A percentile compares a stretch with the other conserved stretches of the same genome.
These are phyloP conservation scores for Puccinia novopanici DNA, from an alignment of 1,284 basidiomycete species.

Conservation along the genomic window DNA sequence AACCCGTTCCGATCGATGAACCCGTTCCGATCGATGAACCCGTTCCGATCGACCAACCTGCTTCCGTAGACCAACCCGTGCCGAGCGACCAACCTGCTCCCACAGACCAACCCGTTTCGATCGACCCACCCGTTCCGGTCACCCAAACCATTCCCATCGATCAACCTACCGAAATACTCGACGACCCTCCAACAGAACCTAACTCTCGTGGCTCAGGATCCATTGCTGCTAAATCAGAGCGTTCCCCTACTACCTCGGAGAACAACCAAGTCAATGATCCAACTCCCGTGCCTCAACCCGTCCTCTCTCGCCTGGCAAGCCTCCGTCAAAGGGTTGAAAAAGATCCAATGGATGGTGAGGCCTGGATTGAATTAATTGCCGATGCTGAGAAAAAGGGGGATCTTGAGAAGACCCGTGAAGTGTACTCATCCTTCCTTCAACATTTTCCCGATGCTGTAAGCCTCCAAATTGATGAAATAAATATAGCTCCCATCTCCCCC, in stretches of 20 bases:
- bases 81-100: too few relatives aligned
- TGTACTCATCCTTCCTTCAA: conserved; percentile 73
- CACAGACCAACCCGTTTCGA: too few relatives aligned
- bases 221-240: too few relatives aligned
- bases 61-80: too few relatives aligned
- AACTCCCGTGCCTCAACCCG: conserved; percentile 2
- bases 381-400: conserved; percentile 70
- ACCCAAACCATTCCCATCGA: too few relatives aligned
- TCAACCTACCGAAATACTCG: too few relatives aligned
- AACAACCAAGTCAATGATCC: conserved; percentile 6
- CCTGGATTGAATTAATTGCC: conserved; percentile 70
- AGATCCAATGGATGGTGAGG: conserved; percentile 68
- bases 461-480: conserved; percentile 51
- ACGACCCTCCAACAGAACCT: too few relatives aligned
- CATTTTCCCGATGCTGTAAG: conserved; percentile 77
- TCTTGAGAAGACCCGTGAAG: conserved; percentile 68
- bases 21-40: too few relatives aligned
- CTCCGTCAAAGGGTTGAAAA: conserved; percentile 59
- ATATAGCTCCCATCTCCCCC: conserved; percentile 52
- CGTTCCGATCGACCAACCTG: too few relatives aligned
- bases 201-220: too few relatives aligned
- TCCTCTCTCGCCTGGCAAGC: conserved; percentile 55
- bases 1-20: too few relatives aligned
- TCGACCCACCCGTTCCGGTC: too few relatives aligned
- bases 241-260: conserved; percentile 27